Conservation (phyloP, 129 eudicot species). For the Chrysanthemum makinoi region DNA sequence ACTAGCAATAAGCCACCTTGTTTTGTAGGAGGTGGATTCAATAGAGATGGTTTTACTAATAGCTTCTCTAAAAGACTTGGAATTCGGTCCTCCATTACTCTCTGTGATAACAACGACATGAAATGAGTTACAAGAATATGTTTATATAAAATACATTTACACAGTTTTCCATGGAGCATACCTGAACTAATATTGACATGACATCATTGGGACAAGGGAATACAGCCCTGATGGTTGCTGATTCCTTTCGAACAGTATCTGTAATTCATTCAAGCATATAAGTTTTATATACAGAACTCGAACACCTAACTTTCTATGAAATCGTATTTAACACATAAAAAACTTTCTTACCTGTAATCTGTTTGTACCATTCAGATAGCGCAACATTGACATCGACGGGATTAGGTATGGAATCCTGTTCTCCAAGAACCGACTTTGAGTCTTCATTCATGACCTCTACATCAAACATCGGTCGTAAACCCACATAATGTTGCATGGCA, state of each 20-base stretch:
- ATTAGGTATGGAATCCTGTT: slow-evolving; percentile 55
- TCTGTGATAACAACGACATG: slow-evolving; percentile 38
- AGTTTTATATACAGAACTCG: no score
- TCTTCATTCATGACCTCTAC: slow-evolving; percentile 89
- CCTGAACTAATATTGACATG: slow-evolving; percentile 95
- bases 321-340: no score
- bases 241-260: slow-evolving; percentile 88
- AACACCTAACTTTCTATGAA: no score
- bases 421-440: slow-evolving; percentile 71
- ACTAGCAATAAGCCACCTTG: slow-evolving; percentile 84
- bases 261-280: slow-evolving; percentile 31
- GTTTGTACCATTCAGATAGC: slow-evolving; percentile 66
- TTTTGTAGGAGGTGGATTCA: slow-evolving; percentile 69
- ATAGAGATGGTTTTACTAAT: slow-evolving; percentile 70
- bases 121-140: background rate
- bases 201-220: slow-evolving; percentile 96
- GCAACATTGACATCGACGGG: slow-evolving; percentile 66
- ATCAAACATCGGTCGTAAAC: slow-evolving; percentile 91
- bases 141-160: background rate
- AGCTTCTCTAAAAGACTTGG: slow-evolving; percentile 83
- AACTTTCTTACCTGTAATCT: slow-evolving; percentile 65
- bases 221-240: slow-evolving; percentile 77
- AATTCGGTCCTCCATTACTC: slow-evolving; percentile 86
- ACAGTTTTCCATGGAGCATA: slow-evolving; percentile 25
- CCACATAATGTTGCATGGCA: slow-evolving; percentile 97